phyloP scores from a whole-genome alignment of 1,139 yeast species.

The Nakaseomyces sp. region DNA sequence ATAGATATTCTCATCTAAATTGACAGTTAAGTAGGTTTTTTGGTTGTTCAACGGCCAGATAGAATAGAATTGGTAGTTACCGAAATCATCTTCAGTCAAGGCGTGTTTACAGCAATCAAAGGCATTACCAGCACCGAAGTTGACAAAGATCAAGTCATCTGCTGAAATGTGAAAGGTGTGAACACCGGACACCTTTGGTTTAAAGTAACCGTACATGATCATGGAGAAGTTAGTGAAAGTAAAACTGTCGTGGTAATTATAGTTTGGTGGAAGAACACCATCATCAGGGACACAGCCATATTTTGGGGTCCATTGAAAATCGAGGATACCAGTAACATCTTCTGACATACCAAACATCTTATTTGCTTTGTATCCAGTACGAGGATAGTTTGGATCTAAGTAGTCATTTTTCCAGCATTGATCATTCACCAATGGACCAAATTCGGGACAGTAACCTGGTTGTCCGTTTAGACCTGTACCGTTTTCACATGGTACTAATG shows the following conservation, averaged over 20 bases:
- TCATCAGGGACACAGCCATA: neutral
- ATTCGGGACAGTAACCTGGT: neutral
- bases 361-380: neutral
- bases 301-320: neutral
- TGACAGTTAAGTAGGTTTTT: neutral
- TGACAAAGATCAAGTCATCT: neutral
- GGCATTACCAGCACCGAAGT: slow-evolving; percentile 3
- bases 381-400: neutral
- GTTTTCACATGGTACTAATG: neutral
- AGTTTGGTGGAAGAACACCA: neutral
- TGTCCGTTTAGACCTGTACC: neutral
- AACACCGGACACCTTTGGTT: neutral
- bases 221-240: slow-evolving; percentile 1
- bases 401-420: neutral
- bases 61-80: neutral
- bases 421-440: neutral
- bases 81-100: neutral
- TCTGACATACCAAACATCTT: neutral
- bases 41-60: neutral
- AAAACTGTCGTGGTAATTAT: neutral
- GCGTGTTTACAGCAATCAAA: slow-evolving; percentile 3
- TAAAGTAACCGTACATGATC: slow-evolving; percentile 1
- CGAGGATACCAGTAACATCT: neutral
- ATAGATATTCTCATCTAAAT: neutral
- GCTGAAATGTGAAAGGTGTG: neutral